These are phyloP conservation scores for Atkinsonella texensis DNA, from an alignment of 2,329 filamentous ascomycete genomes.

Conservation along the genomic window DNA sequence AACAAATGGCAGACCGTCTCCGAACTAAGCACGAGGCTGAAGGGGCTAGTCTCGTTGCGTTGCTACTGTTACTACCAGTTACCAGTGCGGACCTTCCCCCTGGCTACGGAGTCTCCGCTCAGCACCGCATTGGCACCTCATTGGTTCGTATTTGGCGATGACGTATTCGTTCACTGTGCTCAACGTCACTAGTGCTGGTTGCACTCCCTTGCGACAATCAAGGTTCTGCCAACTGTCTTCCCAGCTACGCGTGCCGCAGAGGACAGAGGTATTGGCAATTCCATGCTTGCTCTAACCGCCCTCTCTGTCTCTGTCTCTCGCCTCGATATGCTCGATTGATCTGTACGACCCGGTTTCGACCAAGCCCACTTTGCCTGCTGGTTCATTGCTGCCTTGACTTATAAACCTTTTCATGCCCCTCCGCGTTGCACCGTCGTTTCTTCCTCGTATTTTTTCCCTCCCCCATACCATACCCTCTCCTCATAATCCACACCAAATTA, in stretches of 20 bases:
- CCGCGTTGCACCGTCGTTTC: conserved; percentile 1
- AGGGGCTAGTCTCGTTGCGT: not conserved
- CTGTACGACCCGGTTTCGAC: not conserved
- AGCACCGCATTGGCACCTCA: not conserved
- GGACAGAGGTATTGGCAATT: not conserved
- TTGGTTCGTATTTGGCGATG: conserved; percentile 13
- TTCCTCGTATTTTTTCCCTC: conserved; percentile 1
- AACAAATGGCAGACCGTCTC: not conserved
- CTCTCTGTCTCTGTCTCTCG: not conserved
- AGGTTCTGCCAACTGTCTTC: conserved; percentile 8
- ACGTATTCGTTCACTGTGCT: conserved; percentile 21
- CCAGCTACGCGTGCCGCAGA: not conserved
- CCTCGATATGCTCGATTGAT: not conserved
- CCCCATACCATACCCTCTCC: conserved; percentile 7
- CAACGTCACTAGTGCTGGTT: conserved; percentile 19
- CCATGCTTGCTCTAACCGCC: not conserved
- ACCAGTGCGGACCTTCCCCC: not conserved
- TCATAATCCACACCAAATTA: conserved; percentile 7
- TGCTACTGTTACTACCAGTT: not conserved
- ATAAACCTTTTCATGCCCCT: conserved; percentile 2
- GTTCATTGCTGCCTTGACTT: not conserved
- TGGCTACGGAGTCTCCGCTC: conserved; percentile 5
- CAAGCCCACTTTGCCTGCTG: not conserved
- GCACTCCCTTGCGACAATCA: conserved; percentile 10
- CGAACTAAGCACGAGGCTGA: not conserved